Conservation (phyloP, 1,284 basidiomycete species). For the Gymnopus androsaceus region DNA sequence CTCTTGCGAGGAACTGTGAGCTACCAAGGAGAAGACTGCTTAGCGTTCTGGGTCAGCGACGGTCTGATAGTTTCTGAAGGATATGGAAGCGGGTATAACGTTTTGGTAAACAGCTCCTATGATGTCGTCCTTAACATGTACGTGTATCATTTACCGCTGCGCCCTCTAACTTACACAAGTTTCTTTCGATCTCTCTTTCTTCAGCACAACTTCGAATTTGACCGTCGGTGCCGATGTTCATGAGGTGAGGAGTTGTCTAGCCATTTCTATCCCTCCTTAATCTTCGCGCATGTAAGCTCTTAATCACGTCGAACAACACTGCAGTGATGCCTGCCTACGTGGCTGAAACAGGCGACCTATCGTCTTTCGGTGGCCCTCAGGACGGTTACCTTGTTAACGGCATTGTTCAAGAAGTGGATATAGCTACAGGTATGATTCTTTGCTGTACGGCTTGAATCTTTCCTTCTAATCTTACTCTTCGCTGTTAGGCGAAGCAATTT, state of each 20-base stretch:
- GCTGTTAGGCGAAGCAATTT: conserved; percentile 2
- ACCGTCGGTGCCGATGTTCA: conserved; percentile 2
- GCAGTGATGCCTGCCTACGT: conserved; percentile 7
- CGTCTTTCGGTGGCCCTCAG: conserved; percentile 4
- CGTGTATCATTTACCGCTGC: neutral
- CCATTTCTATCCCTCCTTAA: neutral
- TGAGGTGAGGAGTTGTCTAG: neutral
- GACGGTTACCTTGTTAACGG: conserved; percentile 3
- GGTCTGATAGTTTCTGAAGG: neutral
- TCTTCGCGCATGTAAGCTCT: neutral
- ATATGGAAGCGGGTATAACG: conserved; percentile 1
- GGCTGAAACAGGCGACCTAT: neutral
- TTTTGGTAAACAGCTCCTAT: neutral
- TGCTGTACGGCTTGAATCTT: neutral
- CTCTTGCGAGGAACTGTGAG: neutral
- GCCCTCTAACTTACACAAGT: too few relatives aligned
- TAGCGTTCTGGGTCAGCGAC: neutral
- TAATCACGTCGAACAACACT: conserved; percentile 7
- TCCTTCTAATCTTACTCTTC: neutral
- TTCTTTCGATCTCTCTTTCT: neutral
- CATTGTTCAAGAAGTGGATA: conserved; percentile 9
- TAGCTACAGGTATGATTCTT: conserved; percentile 5
- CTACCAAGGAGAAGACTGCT: neutral
- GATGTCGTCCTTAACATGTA: neutral
- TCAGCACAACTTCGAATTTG: neutral